These are phyloP conservation scores for Ochromonas danica DNA, from an alignment of 108 stramenopile genomes.

Conservation along the genomic window DNA sequence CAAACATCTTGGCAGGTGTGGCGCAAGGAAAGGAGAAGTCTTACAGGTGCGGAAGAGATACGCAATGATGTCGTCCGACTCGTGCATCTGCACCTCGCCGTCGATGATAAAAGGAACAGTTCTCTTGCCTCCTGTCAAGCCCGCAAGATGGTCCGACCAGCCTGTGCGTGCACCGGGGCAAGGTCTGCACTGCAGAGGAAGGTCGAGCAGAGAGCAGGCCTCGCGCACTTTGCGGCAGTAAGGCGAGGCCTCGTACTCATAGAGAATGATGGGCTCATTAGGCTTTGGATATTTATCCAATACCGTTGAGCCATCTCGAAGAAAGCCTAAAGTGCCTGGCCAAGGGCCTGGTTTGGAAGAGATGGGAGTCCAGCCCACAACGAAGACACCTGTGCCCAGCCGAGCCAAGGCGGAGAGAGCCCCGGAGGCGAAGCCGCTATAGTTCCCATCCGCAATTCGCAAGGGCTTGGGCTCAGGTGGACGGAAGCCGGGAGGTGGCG, in stretches of 20 bases:
- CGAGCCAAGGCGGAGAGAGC: slow-evolving; percentile 60
- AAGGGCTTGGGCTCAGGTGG: slow-evolving; percentile 66
- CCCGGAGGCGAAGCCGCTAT: slow-evolving; percentile 50
- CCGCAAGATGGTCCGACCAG: slow-evolving; percentile 23
- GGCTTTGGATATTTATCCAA: slow-evolving; percentile 58
- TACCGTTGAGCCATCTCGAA: slow-evolving; percentile 69
- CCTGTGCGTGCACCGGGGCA: slow-evolving; percentile 58
- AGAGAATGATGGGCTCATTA: slow-evolving; percentile 68
- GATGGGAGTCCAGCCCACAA: slow-evolving; percentile 69
- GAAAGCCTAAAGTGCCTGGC: slow-evolving; percentile 60
- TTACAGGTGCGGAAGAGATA: slow-evolving; percentile 67
- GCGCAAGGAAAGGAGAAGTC: too few relatives aligned
- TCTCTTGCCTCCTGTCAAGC: slow-evolving; percentile 40
- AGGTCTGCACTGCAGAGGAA: slow-evolving; percentile 73
- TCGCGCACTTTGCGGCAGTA: slow-evolving; percentile 80
- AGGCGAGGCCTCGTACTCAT: slow-evolving; percentile 81
- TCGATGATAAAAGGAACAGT: slow-evolving; percentile 70
- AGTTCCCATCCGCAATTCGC: slow-evolving; percentile 48
- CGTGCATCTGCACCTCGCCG: slow-evolving; percentile 57
- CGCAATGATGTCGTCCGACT: slow-evolving; percentile 71
- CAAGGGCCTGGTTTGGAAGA: slow-evolving; percentile 40
- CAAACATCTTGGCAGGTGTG: too few relatives aligned
- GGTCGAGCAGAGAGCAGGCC: slow-evolving; percentile 71
- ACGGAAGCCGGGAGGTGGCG: slow-evolving; percentile 58
- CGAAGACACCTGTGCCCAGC: slow-evolving; percentile 66